phyloP scores from a whole-genome alignment of 495 filamentous ascomycete genomes.

The Aspergillus saccharolyticus region DNA sequence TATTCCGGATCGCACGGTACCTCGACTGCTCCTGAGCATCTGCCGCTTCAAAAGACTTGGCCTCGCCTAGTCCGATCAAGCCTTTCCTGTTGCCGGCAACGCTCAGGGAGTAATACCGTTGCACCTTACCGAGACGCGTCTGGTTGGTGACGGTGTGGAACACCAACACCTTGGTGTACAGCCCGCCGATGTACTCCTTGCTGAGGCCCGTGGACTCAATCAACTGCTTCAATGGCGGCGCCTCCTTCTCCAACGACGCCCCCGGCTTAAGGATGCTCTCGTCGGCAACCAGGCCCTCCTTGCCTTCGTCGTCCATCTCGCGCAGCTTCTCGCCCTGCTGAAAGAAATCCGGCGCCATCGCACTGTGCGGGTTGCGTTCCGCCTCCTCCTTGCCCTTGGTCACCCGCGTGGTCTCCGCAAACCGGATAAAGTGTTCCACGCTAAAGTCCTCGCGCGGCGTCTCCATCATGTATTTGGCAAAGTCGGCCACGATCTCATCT shows the following conservation, averaged over 20 bases:
- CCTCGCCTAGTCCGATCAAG: conserved; percentile 80
- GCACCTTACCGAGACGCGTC: conserved; percentile 91
- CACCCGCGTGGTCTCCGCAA: conserved; percentile 41
- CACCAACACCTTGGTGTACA: conserved; percentile 64
- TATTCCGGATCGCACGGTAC: conserved; percentile 74
- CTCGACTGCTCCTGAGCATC: conserved; percentile 62
- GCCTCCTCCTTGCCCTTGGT: conserved; percentile 49
- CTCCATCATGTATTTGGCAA: conserved; percentile 53
- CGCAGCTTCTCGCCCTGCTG: conserved; percentile 35
- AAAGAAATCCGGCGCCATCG: conserved; percentile 49
- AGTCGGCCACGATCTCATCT: conserved; percentile 51
- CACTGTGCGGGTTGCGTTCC: conserved; percentile 42
- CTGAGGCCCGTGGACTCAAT: conserved; percentile 66
- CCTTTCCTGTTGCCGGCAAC: conserved; percentile 84
- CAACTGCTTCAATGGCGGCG: conserved; percentile 53
- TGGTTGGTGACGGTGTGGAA: conserved; percentile 75
- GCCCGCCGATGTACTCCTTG: conserved; percentile 46
- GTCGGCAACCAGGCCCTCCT: neutral
- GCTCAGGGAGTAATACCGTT: conserved; percentile 60
- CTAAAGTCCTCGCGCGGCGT: conserved; percentile 41
- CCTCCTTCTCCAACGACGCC: conserved; percentile 33
- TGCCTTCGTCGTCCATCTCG: conserved; percentile 1
- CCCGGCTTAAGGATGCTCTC: neutral
- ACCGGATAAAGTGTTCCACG: conserved; percentile 42
- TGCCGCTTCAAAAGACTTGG: conserved; percentile 68